These are phyloP conservation scores for Mycena latifolia DNA, from an alignment of 768 basidiomycete genomes.

Conservation along the genomic window DNA sequence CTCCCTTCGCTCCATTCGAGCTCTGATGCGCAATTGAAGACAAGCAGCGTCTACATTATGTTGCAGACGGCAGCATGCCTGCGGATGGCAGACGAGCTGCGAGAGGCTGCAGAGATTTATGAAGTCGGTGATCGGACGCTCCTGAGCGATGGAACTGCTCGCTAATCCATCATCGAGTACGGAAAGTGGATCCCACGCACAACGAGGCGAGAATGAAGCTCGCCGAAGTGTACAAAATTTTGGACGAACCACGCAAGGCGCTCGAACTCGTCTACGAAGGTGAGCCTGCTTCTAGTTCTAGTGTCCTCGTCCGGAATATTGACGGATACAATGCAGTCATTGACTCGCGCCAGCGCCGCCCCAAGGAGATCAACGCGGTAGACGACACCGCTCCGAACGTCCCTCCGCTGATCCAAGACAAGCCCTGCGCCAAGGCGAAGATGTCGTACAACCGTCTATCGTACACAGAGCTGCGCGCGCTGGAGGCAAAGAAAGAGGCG, in stretches of 20 bases:
- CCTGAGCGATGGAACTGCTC: not conserved
- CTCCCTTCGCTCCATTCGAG: too few relatives aligned
- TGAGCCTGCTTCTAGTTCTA: conserved; percentile 41
- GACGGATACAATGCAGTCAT: conserved; percentile 55
- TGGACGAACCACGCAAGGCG: conserved; percentile 84
- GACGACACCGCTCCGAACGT: not conserved
- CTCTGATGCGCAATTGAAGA: conserved; percentile 58
- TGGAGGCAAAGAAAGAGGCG: conserved; percentile 77
- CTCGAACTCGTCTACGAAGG: conserved; percentile 89
- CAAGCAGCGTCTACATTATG: conserved; percentile 77
- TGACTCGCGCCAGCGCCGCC: conserved; percentile 67
- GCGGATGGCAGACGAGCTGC: conserved; percentile 78
- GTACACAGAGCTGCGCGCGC: conserved; percentile 67
- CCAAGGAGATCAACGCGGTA: conserved; percentile 41
- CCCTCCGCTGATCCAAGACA: conserved; percentile 21
- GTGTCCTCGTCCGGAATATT: too few relatives aligned
- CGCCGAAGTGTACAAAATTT: conserved; percentile 90
- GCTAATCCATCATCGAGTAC: conserved; percentile 59
- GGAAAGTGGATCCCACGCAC: conserved; percentile 78
- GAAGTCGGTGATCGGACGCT: conserved; percentile 74
- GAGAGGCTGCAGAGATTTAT: conserved; percentile 86
- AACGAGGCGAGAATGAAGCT: conserved; percentile 91
- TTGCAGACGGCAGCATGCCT: conserved; percentile 87
- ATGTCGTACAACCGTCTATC: conserved; percentile 61
- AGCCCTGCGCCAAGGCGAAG: conserved; percentile 43